A percentile compares a stretch with the other conserved stretches of the same genome.
Conservation (phyloP, 1,284 basidiomycete genomes). For the Fomitopsis pinicola region DNA sequence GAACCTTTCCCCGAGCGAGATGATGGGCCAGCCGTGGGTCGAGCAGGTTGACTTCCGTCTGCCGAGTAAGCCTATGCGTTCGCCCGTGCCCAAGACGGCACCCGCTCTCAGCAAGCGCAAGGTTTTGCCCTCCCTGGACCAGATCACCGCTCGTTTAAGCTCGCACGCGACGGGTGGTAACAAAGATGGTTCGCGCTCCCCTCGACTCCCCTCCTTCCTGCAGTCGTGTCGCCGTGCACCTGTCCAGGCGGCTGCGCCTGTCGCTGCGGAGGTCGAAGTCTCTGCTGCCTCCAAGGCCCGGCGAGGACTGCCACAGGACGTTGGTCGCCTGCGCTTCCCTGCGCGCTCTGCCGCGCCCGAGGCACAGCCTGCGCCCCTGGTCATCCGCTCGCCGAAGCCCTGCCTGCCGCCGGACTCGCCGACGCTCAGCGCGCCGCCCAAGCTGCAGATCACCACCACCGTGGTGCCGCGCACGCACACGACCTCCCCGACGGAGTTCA, state of each 20-base stretch:
- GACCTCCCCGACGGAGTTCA: slow-evolving; percentile 42
- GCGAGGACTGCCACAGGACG: slow-evolving; percentile 36
- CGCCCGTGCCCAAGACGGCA: slow-evolving; percentile 12
- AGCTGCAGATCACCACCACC: slow-evolving; percentile 45
- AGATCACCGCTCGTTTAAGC: slow-evolving; percentile 63
- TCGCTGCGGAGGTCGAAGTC: background rate
- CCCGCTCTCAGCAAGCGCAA: slow-evolving; percentile 20
- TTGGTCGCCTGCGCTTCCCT: slow-evolving; percentile 46
- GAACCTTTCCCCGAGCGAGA: slow-evolving; percentile 36
- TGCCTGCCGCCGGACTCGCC: slow-evolving; percentile 27
- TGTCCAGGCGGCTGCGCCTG: slow-evolving; percentile 10
- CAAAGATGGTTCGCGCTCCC: slow-evolving; percentile 20
- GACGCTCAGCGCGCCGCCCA: slow-evolving; percentile 32
- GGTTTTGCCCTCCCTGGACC: slow-evolving; percentile 63
- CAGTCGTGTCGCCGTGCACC: slow-evolving; percentile 19
- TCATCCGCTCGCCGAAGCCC: slow-evolving; percentile 18
- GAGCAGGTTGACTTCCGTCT: slow-evolving; percentile 64
- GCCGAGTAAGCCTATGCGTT: slow-evolving; percentile 24
- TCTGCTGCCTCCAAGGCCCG: slow-evolving; percentile 19
- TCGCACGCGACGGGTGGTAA: slow-evolving; percentile 22
- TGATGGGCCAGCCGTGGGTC: slow-evolving; percentile 44
- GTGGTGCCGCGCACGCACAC: slow-evolving; percentile 44
- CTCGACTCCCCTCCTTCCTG: slow-evolving; percentile 45
- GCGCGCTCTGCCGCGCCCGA: slow-evolving; percentile 13
- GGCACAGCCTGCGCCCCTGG: slow-evolving; percentile 26